phyloP scores from a whole-genome alignment of 768 basidiomycete genomes.

The Aureoboletus auriporus region DNA sequence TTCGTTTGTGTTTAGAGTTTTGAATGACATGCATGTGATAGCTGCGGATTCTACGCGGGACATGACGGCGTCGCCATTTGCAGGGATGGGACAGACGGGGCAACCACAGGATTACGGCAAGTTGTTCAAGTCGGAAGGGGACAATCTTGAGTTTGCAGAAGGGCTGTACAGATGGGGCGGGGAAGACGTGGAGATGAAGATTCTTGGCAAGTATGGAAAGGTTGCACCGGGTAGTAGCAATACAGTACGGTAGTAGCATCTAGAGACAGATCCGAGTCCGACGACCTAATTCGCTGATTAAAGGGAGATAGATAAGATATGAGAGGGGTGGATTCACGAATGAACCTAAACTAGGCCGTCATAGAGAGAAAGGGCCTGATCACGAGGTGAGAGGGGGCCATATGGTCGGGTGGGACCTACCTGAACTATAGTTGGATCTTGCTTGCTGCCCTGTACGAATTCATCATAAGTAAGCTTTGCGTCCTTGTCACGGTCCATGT shows the following conservation, averaged over 20 bases:
- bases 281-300: slow-evolving; percentile 20
- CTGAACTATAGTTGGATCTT: slow-evolving; percentile 99
- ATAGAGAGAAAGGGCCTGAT: slow-evolving; percentile 88
- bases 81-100: slow-evolving; percentile 41
- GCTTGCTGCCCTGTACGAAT: slow-evolving; percentile 97
- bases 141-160: slow-evolving; percentile 90
- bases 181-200: slow-evolving; percentile 71
- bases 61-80: slow-evolving; percentile 70
- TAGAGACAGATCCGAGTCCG: slow-evolving; percentile 19
- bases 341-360: slow-evolving; percentile 79
- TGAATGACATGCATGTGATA: slow-evolving; percentile 27
- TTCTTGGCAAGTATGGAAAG: slow-evolving; percentile 77
- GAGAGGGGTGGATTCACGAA: slow-evolving; percentile 1
- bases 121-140: slow-evolving; percentile 84
- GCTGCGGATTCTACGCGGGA: slow-evolving; percentile 79
- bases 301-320: slow-evolving; percentile 27
- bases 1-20: slow-evolving; percentile 9
- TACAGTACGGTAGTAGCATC: slow-evolving; percentile 16
- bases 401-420: slow-evolving; percentile 38
- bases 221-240: slow-evolving; percentile 30
- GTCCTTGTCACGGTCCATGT: slow-evolving; percentile 97
- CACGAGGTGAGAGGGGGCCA: slow-evolving; percentile 15
- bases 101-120: slow-evolving; percentile 85
- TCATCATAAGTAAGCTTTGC: slow-evolving; percentile 92
- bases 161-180: slow-evolving; percentile 84